Evolutionary conservation across 108 stramenopile species (phyloP).

Genomic region (Mediolabrus comicus): DNA sequence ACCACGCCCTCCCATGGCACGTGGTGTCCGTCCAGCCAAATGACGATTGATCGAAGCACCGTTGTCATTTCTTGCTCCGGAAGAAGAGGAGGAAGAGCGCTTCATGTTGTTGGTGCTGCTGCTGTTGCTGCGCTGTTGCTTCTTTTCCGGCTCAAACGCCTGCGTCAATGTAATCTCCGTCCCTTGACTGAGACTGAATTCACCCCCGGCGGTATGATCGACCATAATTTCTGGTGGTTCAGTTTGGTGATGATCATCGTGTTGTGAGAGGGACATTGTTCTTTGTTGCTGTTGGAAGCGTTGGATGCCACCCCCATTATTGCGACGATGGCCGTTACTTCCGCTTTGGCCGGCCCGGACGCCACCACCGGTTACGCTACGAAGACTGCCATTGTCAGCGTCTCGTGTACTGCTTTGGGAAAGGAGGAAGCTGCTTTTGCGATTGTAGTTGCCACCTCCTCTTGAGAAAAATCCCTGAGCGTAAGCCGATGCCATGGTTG

Average conservation of each 20-base stretch:
- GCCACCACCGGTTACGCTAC: neutral
- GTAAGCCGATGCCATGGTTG: too few relatives aligned
- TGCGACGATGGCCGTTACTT: neutral
- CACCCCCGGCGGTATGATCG: neutral
- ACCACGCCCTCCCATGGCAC: neutral
- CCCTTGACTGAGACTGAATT: neutral
- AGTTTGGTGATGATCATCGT: neutral
- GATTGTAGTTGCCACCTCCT: neutral
- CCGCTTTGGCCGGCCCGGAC: neutral
- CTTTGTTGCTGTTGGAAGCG: neutral
- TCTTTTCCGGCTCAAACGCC: neutral
- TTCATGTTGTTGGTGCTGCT: neutral
- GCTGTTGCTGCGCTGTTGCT: neutral
- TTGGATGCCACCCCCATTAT: neutral
- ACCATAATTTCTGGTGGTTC: constrained; percentile 3
- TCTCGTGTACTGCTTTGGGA: neutral
- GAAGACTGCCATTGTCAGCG: neutral
- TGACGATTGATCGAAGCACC: neutral
- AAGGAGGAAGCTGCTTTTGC: neutral
- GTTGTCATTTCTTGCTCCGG: neutral
- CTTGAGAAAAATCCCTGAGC: neutral
- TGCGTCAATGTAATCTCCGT: neutral
- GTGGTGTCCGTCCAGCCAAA: neutral
- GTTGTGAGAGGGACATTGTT: neutral
- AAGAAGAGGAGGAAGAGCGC: neutral